Evolutionary conservation across 352 stramenopile genomes (phyloP).

Genomic region (Globisporangium lucens): DNA sequence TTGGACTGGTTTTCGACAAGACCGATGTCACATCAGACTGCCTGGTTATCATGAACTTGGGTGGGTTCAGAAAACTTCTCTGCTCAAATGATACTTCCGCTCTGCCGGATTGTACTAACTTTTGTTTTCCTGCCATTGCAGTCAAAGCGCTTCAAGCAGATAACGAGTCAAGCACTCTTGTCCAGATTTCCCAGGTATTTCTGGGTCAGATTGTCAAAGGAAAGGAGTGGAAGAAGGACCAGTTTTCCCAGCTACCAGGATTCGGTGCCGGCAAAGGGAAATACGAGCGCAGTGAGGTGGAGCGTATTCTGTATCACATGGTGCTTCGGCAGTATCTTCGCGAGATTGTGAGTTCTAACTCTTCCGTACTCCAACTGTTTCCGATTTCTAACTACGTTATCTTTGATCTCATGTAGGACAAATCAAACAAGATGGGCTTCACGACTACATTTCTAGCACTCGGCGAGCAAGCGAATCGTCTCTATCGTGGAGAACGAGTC

Average conservation of each 20-base stretch:
- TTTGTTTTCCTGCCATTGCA: slow-evolving; percentile 13
- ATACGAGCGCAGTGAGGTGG: slow-evolving; percentile 74
- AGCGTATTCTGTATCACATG: slow-evolving; percentile 88
- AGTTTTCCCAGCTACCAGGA: slow-evolving; percentile 51
- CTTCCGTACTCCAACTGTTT: too few species aligned
- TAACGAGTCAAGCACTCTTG: slow-evolving; percentile 60
- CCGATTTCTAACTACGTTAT: background rate
- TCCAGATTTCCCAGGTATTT: slow-evolving; percentile 76
- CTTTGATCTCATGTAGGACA: slow-evolving; percentile 36
- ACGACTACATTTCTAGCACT: slow-evolving; percentile 77
- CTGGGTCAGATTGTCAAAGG: slow-evolving; percentile 63
- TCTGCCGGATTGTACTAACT: background rate
- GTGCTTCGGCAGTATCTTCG: slow-evolving; percentile 79
- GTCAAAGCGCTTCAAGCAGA: slow-evolving; percentile 61
- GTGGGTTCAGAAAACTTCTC: slow-evolving; percentile 30
- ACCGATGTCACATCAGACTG: slow-evolving; percentile 78
- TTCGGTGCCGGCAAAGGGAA: slow-evolving; percentile 73
- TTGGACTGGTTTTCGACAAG: slow-evolving; percentile 67
- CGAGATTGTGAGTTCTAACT: slow-evolving; percentile 42
- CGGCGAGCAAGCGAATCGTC: slow-evolving; percentile 46
- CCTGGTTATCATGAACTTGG: slow-evolving; percentile 47
- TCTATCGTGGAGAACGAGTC: slow-evolving; percentile 65
- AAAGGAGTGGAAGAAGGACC: slow-evolving; percentile 65
- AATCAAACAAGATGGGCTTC: slow-evolving; percentile 80
- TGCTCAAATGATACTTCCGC: background rate